Evolutionary conservation across 495 filamentous ascomycete species (phyloP), one percentile per base, ranked within the genome.

Genomic region (Monascus purpureus): DNA sequence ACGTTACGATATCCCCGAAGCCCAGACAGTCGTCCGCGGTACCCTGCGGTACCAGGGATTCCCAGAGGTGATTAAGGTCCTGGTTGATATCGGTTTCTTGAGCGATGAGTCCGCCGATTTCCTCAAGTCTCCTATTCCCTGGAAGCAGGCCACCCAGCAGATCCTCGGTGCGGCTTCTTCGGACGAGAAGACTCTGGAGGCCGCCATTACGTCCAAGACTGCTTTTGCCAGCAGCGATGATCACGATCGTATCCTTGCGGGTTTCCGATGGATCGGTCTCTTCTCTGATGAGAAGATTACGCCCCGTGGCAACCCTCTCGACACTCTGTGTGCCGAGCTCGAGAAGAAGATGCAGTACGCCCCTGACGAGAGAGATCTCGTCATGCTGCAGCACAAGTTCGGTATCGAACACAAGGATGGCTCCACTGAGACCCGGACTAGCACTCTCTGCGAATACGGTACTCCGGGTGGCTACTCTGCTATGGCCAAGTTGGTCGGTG

Each of bases 301-400:
- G 5, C 79, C 84, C 17, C 65, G 73, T 32, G 77, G 70, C n/a
- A 93, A 78, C 61, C 80, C 80, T 1, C 64, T 93, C 17, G 86
- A 93, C 42, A 88, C 81, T 13, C 72, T 97, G 13, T 95, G 88
- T 55, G 86, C 85, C 19, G 80, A 76, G 12, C 69, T 95, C 8
- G 86, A 93, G 61, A 52, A 80, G 62, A 93, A 93, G 71, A 93
- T 94, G 83, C 69, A 80, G 52, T 95, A 77, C 52, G 82, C 68
- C 42, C 66, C 77, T 35, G 75, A 70, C 23, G 90, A 94, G 74
- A 75, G 88, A 24, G 85, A 92, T 48, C 61, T 93, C 30, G 73
- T 76, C 33, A 82, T 90, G 70, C 72, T 94, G 24, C 84, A 92
- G 62, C 90, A 97, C 70, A 84, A 80, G 53, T 95, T 94, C 52